Evolutionary conservation across 441 rosid genomes (phyloP).

Genomic region (Gossypium aridum): DNA sequence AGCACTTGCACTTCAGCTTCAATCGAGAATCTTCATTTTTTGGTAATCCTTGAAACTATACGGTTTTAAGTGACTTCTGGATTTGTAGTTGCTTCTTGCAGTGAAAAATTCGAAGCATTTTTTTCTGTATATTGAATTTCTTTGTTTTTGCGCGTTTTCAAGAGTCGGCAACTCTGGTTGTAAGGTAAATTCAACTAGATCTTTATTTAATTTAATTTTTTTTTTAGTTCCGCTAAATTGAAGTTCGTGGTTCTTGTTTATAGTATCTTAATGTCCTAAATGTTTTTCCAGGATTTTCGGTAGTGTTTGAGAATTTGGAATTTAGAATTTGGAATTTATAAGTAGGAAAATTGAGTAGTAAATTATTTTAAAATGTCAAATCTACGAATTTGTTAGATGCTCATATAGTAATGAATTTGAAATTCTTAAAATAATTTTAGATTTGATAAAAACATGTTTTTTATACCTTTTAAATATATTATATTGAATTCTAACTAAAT

Average conservation of each 20-base stretch:
- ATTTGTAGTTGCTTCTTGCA: not conserved
- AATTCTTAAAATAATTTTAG: too few relatives aligned
- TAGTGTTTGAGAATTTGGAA: not conserved
- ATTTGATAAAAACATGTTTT: too few relatives aligned
- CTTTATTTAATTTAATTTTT: conserved; percentile 3
- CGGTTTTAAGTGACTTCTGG: not conserved
- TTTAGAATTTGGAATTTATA: too few relatives aligned
- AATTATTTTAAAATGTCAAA: too few relatives aligned
- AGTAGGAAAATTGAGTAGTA: too few relatives aligned
- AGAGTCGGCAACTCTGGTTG: conserved; percentile 15
- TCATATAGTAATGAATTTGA: too few relatives aligned
- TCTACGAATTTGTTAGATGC: too few relatives aligned
- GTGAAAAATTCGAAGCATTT: not conserved
- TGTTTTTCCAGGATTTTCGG: not conserved
- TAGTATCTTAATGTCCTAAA: not conserved
- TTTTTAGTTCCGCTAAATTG: not conserved
- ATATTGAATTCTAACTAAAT: too few relatives aligned
- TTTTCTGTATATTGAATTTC: not conserved
- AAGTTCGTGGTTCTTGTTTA: not conserved
- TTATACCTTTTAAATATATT: too few relatives aligned
- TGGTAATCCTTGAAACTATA: not conserved
- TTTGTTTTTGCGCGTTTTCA: not conserved
- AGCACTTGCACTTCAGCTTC: conserved; percentile 5
- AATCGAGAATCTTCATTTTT: not conserved
- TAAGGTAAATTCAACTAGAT: conserved; percentile 30